Evolutionary conservation across 73 alveolate genomes (phyloP).

Genomic region (Tetrahymena borealis): DNA sequence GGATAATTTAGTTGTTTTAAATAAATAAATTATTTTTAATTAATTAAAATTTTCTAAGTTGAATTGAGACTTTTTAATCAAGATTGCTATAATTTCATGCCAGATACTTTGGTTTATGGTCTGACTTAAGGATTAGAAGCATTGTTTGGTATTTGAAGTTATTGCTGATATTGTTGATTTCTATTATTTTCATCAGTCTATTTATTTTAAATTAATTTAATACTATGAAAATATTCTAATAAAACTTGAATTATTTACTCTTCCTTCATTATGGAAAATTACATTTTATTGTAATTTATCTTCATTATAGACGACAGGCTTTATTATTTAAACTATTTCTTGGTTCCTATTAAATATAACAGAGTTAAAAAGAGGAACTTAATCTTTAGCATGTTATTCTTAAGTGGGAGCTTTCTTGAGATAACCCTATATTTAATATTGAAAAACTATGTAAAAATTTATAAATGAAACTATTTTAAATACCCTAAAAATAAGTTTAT

Average conservation of each 20-base stretch:
- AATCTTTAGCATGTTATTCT: background rate
- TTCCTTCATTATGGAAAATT: background rate
- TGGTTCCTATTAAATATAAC: background rate
- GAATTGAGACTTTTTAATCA: no score
- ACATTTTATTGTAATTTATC: background rate
- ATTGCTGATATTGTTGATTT: background rate
- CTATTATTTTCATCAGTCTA: background rate
- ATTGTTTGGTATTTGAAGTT: background rate
- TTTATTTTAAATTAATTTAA: background rate
- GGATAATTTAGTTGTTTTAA: no score
- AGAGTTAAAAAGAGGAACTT: background rate
- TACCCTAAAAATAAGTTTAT: slow-evolving; percentile 59
- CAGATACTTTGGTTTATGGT: background rate
- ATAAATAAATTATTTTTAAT: no score
- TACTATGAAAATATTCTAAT: background rate
- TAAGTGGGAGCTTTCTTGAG: background rate
- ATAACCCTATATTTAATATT: background rate
- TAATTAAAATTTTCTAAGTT: no score
- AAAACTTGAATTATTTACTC: background rate
- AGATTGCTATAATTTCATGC: background rate
- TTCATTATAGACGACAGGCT: background rate
- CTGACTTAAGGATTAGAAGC: background rate
- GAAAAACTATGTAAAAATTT: background rate
- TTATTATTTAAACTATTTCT: background rate
- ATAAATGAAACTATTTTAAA: background rate